Conservation (phyloP, 2,329 filamentous ascomycete genomes). For the Fusarium sp. region DNA sequence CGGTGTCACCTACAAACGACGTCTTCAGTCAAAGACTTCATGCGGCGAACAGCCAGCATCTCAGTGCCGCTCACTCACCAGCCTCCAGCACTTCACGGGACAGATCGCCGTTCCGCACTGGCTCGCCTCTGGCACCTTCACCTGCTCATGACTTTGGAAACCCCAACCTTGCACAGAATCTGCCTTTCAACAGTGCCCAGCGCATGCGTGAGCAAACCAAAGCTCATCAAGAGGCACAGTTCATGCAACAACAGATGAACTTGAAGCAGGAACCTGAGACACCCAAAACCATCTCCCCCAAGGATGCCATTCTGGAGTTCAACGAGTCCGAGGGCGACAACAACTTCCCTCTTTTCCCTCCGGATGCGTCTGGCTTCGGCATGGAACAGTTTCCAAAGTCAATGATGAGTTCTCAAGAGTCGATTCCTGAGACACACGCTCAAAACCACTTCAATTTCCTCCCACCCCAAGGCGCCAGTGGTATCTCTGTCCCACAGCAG, state of each 20-base stretch:
- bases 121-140: slow-evolving; percentile 69
- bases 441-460: slow-evolving; percentile 49
- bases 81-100: slow-evolving; percentile 67
- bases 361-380: slow-evolving; percentile 62
- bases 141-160: slow-evolving; percentile 58
- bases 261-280: slow-evolving; percentile 59
- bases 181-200: slow-evolving; percentile 65
- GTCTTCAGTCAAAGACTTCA: slow-evolving; percentile 82
- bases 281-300: slow-evolving; percentile 92
- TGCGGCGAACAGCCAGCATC: slow-evolving; percentile 79
- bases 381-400: slow-evolving; percentile 56
- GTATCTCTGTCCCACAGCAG: slow-evolving; percentile 61
- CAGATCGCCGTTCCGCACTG: slow-evolving; percentile 84
- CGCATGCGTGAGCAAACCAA: slow-evolving; percentile 71
- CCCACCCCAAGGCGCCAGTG: slow-evolving; percentile 53
- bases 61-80: slow-evolving; percentile 68
- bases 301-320: slow-evolving; percentile 90
- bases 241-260: slow-evolving; percentile 57
- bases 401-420: slow-evolving; percentile 38
- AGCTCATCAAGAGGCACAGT: slow-evolving; percentile 67
- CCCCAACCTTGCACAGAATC: slow-evolving; percentile 28
- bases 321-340: slow-evolving; percentile 78
- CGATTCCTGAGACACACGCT: slow-evolving; percentile 31
- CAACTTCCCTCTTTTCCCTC: slow-evolving; percentile 79
- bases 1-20: slow-evolving; percentile 64